phyloP scores from a whole-genome alignment of 2,329 filamentous ascomycete species.

The Bipolaris bicolor region DNA sequence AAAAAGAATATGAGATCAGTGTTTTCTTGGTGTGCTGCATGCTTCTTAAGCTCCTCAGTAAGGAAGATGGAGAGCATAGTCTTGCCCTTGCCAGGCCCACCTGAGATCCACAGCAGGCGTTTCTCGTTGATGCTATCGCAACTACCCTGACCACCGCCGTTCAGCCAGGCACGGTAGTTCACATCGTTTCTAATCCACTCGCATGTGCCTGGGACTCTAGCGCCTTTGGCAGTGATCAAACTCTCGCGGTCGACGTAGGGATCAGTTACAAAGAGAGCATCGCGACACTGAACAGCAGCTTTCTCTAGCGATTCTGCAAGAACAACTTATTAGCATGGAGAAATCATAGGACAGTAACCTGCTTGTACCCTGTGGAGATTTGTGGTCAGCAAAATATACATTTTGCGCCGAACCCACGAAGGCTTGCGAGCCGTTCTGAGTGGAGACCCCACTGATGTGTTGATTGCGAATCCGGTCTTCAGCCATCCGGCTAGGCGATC shows the following conservation, averaged over 20 bases:
- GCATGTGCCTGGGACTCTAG: neutral
- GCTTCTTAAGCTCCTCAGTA: neutral
- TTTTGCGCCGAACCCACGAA: neutral
- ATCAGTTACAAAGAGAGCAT: neutral
- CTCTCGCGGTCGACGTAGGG: neutral
- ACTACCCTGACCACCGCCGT: neutral
- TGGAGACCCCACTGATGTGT: neutral
- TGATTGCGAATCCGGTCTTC: neutral
- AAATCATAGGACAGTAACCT: neutral
- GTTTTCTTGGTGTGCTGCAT: neutral
- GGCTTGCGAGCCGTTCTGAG: neutral
- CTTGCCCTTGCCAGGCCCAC: neutral
- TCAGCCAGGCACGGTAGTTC: neutral
- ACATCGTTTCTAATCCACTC: neutral
- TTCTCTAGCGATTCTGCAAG: neutral
- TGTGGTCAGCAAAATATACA: neutral
- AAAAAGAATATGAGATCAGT: neutral
- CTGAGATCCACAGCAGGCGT: neutral
- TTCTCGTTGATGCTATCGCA: neutral
- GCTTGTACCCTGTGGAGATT: neutral
- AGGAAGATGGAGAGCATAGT: neutral
- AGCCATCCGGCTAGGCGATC: neutral
- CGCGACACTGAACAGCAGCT: neutral
- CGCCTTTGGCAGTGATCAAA: neutral
- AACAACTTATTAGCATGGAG: neutral